Conservation (phyloP, 768 basidiomycete species). For the Suillus clintonianus region DNA sequence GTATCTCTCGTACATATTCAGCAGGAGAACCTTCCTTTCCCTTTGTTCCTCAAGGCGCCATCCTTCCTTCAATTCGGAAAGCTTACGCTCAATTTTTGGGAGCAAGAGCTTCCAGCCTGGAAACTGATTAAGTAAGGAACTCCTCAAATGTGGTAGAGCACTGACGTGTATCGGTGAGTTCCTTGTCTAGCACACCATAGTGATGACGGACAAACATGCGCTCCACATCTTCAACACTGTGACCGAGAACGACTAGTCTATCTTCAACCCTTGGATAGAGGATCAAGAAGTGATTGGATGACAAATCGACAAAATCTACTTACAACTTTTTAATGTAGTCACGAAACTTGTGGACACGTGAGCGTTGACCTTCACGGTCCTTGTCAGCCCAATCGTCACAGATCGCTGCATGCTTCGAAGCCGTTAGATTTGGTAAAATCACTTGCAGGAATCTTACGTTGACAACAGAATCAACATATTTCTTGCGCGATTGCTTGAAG, state of each 20-base stretch:
- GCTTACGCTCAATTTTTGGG: neutral
- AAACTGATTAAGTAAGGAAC: neutral
- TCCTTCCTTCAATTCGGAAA: neutral
- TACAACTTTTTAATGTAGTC: neutral
- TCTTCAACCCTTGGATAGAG: neutral
- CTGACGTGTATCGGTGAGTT: constrained; percentile 3
- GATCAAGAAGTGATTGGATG: neutral
- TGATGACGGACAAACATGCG: neutral
- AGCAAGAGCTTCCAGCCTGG: neutral
- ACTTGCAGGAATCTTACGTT: neutral
- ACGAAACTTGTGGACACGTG: neutral
- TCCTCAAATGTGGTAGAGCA: neutral
- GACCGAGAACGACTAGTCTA: neutral
- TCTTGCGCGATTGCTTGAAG: constrained; percentile 20
- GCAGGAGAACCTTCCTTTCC: neutral
- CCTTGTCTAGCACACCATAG: neutral
- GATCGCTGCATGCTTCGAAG: neutral
- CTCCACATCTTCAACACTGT: neutral
- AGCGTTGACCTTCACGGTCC: neutral
- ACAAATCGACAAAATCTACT: neutral
- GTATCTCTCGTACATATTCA: neutral
- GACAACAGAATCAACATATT: constrained; percentile 5
- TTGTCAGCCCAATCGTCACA: neutral
- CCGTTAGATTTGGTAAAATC: neutral
- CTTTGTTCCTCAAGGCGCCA: neutral